Percentiles rank a stretch among this genome's conserved stretches.
phyloP scores from a whole-genome alignment of 73 alveolate species.

The Paramecium caudatum region DNA sequence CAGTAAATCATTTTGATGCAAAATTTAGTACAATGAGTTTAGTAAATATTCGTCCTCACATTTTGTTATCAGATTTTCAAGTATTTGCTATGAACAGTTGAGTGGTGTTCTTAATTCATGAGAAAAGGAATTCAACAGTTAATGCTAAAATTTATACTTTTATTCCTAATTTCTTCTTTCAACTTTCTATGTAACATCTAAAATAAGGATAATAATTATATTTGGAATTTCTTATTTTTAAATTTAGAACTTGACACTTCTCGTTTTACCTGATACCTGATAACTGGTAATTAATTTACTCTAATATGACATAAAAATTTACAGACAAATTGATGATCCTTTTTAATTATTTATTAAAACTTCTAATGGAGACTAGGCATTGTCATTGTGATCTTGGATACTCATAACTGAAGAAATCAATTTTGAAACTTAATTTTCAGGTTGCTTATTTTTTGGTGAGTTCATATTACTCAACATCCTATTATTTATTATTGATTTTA shows the following conservation, averaged over 20 bases:
- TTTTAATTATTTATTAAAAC: neutral
- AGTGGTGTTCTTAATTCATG: conserved; percentile 66
- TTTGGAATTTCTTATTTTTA: conserved; percentile 36
- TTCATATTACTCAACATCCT: neutral
- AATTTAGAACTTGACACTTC: conserved; percentile 15
- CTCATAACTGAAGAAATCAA: neutral
- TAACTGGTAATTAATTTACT: conserved; percentile 2
- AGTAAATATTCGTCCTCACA: neutral
- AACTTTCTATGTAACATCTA: conserved; percentile 33
- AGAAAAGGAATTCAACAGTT: conserved; percentile 14
- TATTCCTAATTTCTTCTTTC: neutral
- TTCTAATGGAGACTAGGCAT: neutral
- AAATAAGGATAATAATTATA: neutral
- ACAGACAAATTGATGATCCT: conserved; percentile 39
- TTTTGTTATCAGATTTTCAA: conserved; percentile 30
- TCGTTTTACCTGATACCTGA: neutral
- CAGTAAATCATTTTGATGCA: neutral
- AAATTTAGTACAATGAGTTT: neutral
- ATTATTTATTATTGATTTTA: neutral
- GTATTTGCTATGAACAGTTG: conserved; percentile 21
- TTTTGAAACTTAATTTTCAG: conserved; percentile 9
- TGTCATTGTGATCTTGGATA: neutral
- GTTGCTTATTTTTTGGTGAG: neutral
- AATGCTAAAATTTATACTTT: neutral
- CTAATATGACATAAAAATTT: neutral